Evolutionary conservation across 129 eudicot species (phyloP), one percentile per base, ranked within the genome.

Genomic region (Tanacetum coccineum): DNA sequence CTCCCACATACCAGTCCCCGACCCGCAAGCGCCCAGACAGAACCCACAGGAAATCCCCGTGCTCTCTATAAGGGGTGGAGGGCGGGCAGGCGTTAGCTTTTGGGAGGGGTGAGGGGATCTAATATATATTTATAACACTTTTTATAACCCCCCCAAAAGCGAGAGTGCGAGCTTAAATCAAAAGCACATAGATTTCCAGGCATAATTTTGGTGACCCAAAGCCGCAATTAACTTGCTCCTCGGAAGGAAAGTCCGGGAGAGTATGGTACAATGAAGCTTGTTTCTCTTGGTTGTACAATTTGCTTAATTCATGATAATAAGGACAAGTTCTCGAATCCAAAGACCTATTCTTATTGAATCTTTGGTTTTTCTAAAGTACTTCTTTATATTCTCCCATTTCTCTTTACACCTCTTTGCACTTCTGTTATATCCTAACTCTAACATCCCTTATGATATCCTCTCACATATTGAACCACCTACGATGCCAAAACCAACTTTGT

Each of bases 331-430:
- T 90, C 6, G 95, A 85, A 49, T 87, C 97, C n/a, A 87, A 89
- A 11, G 95, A 95, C 2, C 97, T 64, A 40, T 82, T 90, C 78
- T 82, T 90, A 82, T 82, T 90, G 81, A 91, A 84, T 90, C 97
- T 51, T 90, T 90, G 20, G 87, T 89, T 42, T 90, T 90, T 79
- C 86, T 90, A 79, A 74, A 90, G 81, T 90, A 90, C 55, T 90
- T 90, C 89, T 90, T 90, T 54, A 90, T 90, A 80, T 90, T 90
- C 70, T 90, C 95, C 97, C 97, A 90, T 73, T 90, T 90, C 74
- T 90, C 97, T 50, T 90, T 90, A 83, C 97, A 90, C 30, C 97
- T 59, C 66, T 87, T 90, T 0, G 97, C 80, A 49, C 74, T 90
- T 46, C 97, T 74, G 64, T 82, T 78, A 82, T 90, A 90, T 13